Percentiles rank a stretch among this genome's conserved stretches.
Conservation (phyloP, 2,329 filamentous ascomycete species). For the Talaromyces albobiverticillius region DNA sequence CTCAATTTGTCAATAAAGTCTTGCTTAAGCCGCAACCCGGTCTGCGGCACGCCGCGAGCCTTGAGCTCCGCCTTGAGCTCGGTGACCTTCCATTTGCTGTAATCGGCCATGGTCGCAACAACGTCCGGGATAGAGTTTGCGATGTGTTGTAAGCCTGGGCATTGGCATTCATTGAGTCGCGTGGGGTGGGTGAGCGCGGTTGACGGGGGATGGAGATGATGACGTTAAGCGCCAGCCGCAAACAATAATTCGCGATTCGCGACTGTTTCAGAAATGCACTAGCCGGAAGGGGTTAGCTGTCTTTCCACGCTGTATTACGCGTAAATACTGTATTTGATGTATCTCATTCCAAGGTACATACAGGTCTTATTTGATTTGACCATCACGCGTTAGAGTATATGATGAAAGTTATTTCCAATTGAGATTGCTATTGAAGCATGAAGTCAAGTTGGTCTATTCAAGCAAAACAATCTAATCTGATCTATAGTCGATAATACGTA, state of each 20-base stretch:
- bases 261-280: background rate
- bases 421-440: too few species aligned
- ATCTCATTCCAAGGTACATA: too few species aligned
- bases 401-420: too few species aligned
- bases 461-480: too few species aligned
- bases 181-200: background rate
- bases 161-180: too few species aligned
- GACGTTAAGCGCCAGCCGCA: background rate
- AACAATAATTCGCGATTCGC: background rate
- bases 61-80: slow-evolving; percentile 75
- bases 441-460: too few species aligned
- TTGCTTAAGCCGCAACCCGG: slow-evolving; percentile 67
- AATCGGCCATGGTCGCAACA: slow-evolving; percentile 47
- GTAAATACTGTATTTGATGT: too few species aligned
- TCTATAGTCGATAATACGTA: too few species aligned
- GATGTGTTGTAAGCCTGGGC: background rate
- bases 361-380: too few species aligned
- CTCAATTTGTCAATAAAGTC: slow-evolving; percentile 62
- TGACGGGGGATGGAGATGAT: background rate
- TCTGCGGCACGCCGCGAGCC: slow-evolving; percentile 64
- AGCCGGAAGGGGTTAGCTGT: background rate
- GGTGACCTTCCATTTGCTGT: slow-evolving; percentile 65
- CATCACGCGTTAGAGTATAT: too few species aligned
- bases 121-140: background rate
- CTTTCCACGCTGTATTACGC: too few species aligned